Base-by-base conservation (phyloP, 2,329 filamentous ascomycete genomes). In the Penicillium hordei region DNA sequence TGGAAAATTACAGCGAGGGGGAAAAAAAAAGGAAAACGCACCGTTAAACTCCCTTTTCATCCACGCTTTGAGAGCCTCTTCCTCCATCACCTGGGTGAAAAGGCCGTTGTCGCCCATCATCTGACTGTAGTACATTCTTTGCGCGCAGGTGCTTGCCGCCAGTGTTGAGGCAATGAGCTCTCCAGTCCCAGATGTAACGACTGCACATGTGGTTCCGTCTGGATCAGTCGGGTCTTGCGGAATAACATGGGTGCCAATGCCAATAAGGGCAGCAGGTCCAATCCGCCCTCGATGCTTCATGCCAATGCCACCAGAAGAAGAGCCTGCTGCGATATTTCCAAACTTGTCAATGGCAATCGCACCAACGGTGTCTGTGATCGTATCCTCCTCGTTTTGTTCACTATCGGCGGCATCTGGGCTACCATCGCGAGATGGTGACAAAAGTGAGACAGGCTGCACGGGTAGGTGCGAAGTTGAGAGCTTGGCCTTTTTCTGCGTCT, bases 141-240 rank as follows among this genome's bases (percentile, higher is more conserved):
- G 89, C 0, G 93, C 92, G 71, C 92, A 96, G 55, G 89, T 88
- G 58, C 89, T 87, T 7, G 94, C 93, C 12, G 94, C 93, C 83
- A 95, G 89, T 0, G 93, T 95, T 0, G 93, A 97, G 36, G 92
- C 90, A 89, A 99, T 99, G 72, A 99, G 94, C 76, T 99, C 94
- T 48, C 94, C 94, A 3, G 94, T 99, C 29, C 94, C 94, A 71
- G 91, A 96, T 39, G 92, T 95, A 23, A 97, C 91, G 27, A 88
- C 87, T 31, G 91, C 93, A 29, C 96, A 91, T 45, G 83, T 86
- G 8, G 86, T 82, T 45, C 82, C 79, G 2, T 90, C 86, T 7
- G 84, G 79, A 69, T 97, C 93, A 31, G 85, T 82, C 2, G 84
- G 79, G 60, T 92, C 86, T 27, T 82, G 80, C 1, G 93, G 93